A percentile compares a stretch with the other conserved stretches of the same genome.
These are phyloP conservation scores for Scheffersomyces spartinae DNA, from an alignment of 805 yeast species.

Conservation along the genomic window DNA sequence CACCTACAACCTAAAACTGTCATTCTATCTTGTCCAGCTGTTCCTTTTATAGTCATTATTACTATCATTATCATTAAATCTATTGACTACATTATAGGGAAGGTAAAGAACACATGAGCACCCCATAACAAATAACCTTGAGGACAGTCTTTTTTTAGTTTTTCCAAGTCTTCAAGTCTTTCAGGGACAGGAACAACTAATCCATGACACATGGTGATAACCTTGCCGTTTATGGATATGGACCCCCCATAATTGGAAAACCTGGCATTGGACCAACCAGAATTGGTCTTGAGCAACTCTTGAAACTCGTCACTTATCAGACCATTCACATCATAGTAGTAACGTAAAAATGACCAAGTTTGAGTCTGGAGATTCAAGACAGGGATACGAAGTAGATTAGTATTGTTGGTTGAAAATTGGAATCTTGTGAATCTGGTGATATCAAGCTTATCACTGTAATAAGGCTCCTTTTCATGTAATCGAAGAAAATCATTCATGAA, in stretches of 20 bases:
- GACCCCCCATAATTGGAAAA: conserved; percentile 19
- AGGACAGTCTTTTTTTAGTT: conserved; percentile 9
- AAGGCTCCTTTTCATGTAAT: conserved; percentile 16
- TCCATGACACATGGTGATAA: conserved; percentile 27
- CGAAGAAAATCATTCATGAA: conserved; percentile 25
- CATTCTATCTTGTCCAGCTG: too few species aligned
- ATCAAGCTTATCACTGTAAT: conserved; percentile 22
- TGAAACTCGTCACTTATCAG: conserved; percentile 12
- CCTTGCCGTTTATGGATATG: conserved; percentile 21
- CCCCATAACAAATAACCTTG: conserved; percentile 19
- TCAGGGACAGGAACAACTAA: conserved; percentile 20
- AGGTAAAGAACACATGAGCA: conserved; percentile 21
- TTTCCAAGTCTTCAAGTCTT: conserved; percentile 13
- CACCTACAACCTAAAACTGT: too few species aligned
- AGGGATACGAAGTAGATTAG: conserved; percentile 19
- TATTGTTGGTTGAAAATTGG: conserved; percentile 15
- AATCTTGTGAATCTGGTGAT: conserved; percentile 20
- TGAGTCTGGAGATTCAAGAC: conserved; percentile 27
- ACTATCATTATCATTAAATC: too few species aligned
- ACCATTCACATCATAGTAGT: conserved; percentile 18
- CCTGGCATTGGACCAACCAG: conserved; percentile 16
- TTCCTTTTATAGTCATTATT: too few species aligned
- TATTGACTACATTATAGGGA: conserved; percentile 23
- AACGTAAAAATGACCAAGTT: conserved; percentile 27
- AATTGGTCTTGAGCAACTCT: conserved; percentile 8